Percentiles rank a stretch among this genome's conserved stretches.
These are phyloP conservation scores for Calendula officinalis DNA, from an alignment of 129 eudicot species.

Conservation along the genomic window DNA sequence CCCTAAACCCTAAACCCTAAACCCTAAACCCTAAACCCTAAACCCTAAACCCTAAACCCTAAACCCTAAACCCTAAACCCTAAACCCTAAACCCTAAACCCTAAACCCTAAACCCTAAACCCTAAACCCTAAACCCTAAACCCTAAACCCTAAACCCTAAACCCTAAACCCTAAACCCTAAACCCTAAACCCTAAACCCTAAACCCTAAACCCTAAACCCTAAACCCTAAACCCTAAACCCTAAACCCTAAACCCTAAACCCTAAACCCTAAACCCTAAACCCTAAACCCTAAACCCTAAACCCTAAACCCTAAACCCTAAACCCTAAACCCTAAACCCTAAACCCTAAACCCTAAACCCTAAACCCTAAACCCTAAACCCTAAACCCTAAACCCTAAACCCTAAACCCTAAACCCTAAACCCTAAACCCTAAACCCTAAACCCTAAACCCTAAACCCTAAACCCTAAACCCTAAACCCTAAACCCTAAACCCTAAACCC, in stretches of 20 bases:
- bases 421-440: slow-evolving; percentile 16
- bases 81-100: slow-evolving; percentile 16
- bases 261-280: slow-evolving; percentile 14
- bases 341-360: slow-evolving; percentile 15
- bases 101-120: slow-evolving; percentile 14
- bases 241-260: slow-evolving; percentile 14
- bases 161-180: slow-evolving; percentile 13
- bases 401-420: slow-evolving; percentile 25
- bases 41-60: slow-evolving; percentile 17
- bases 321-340: slow-evolving; percentile 16
- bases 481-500: slow-evolving; percentile 21
- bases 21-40: slow-evolving; percentile 19
- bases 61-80: slow-evolving; percentile 24
- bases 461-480: slow-evolving; percentile 17
- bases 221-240: slow-evolving; percentile 14
- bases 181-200: slow-evolving; percentile 16
- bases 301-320: slow-evolving; percentile 12
- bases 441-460: slow-evolving; percentile 22
- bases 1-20: slow-evolving; percentile 14
- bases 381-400: slow-evolving; percentile 21
- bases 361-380: slow-evolving; percentile 25
- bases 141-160: slow-evolving; percentile 12
- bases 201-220: slow-evolving; percentile 16
- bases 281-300: slow-evolving; percentile 13
- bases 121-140: slow-evolving; percentile 16